phyloP scores from a whole-genome alignment of 305 asterid genomes.

The Plantago rigida region DNA sequence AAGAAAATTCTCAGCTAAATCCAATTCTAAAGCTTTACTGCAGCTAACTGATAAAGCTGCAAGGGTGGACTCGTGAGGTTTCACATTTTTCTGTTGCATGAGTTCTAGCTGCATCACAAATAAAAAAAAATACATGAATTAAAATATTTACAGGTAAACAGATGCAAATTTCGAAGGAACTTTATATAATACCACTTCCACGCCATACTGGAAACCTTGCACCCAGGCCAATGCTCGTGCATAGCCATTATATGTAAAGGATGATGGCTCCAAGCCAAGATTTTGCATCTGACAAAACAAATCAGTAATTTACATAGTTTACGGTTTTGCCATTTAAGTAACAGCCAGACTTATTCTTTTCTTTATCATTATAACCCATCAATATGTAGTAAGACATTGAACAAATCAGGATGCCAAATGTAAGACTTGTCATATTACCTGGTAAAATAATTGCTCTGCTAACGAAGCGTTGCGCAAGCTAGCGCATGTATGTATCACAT shows the following conservation, averaged over 20 bases:
- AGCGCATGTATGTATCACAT: constrained; percentile 66
- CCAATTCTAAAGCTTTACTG: constrained; percentile 59
- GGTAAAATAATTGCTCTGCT: constrained; percentile 60
- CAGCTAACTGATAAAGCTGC: constrained; percentile 68
- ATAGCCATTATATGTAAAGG: constrained; percentile 53
- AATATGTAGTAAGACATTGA: too few species aligned
- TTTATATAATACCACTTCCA: constrained; percentile 55
- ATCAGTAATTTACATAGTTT: constrained; percentile 10
- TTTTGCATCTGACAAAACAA: constrained; percentile 57
- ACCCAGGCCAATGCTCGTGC: constrained; percentile 48
- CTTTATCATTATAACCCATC: not conserved
- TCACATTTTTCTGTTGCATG: constrained; percentile 63
- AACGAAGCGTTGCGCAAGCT: constrained; percentile 34
- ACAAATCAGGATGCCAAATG: too few species aligned
- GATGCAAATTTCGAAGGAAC: constrained; percentile 22
- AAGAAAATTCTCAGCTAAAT: constrained; percentile 65
- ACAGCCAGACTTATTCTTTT: not conserved
- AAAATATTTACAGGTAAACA: constrained; percentile 16
- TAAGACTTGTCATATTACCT: constrained; percentile 36
- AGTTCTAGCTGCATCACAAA: constrained; percentile 55
- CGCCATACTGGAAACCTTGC: constrained; percentile 48
- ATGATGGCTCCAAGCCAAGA: constrained; percentile 71
- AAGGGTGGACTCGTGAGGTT: constrained; percentile 65
- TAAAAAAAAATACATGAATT: constrained; percentile 16
- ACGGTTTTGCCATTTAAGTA: not conserved